phyloP scores from a whole-genome alignment of 345 rosid genomes.

The Eutrema yunnanense region DNA sequence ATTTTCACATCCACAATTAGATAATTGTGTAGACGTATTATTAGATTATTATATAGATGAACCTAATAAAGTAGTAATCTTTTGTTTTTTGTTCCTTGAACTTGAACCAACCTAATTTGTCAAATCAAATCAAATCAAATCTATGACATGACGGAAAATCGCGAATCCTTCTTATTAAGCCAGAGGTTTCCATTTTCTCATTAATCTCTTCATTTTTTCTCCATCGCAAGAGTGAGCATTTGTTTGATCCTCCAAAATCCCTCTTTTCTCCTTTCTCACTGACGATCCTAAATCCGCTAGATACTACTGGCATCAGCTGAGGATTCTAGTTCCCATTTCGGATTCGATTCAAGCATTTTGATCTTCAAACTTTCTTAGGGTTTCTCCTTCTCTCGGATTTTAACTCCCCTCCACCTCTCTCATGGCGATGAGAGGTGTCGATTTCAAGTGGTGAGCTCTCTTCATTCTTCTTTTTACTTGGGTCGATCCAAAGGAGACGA shows the following conservation, averaged over 20 bases:
- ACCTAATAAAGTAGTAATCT: background rate
- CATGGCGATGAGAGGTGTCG: constrained; percentile 88
- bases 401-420: background rate
- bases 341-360: background rate
- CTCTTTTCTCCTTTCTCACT: background rate
- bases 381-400: background rate
- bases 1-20: too few relatives aligned
- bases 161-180: background rate
- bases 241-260: background rate
- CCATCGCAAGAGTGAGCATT: background rate
- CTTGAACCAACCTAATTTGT: background rate
- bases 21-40: too few relatives aligned
- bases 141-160: background rate
- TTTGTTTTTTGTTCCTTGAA: background rate
- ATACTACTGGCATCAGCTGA: background rate
- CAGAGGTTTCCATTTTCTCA: constrained; percentile 21
- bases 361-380: background rate
- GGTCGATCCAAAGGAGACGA: background rate
- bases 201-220: background rate
- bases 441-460: constrained; percentile 83
- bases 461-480: background rate
- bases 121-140: background rate
- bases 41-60: background rate
- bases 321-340: background rate
- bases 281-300: background rate